phyloP scores from a whole-genome alignment of 1,284 basidiomycete genomes.

The Peniophora sp. region DNA sequence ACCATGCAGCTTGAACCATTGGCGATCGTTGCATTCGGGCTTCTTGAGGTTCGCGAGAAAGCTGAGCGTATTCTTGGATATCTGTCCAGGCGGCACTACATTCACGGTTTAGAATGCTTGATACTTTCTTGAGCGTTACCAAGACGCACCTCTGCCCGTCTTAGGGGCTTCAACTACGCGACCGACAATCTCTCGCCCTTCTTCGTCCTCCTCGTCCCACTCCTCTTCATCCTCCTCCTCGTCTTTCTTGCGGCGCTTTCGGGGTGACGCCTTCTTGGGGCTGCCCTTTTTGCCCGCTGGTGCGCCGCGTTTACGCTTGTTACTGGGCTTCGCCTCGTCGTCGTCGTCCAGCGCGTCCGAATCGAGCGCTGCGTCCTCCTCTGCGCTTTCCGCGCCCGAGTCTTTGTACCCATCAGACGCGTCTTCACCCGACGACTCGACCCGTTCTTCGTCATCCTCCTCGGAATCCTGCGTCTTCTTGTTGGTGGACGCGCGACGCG shows the following conservation, averaged over 20 bases:
- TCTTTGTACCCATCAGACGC: too few relatives aligned
- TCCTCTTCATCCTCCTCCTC: constrained; percentile 29
- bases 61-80: constrained; percentile 78
- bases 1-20: constrained; percentile 50
- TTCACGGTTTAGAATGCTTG: not conserved
- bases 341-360: constrained; percentile 29
- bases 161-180: constrained; percentile 68
- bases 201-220: constrained; percentile 38
- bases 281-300: constrained; percentile 9
- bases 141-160: constrained; percentile 65
- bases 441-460: constrained; percentile 2
- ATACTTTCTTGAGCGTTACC: constrained; percentile 3
- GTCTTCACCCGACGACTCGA: too few relatives aligned
- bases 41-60: constrained; percentile 69
- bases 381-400: too few relatives aligned
- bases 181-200: constrained; percentile 67
- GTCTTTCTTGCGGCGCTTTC: constrained; percentile 22
- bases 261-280: constrained; percentile 14
- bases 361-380: constrained; percentile 17
- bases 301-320: constrained; percentile 28
- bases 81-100: constrained; percentile 75
- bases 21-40: constrained; percentile 77
- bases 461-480: too few relatives aligned
- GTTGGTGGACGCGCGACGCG: too few relatives aligned
- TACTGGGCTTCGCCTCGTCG: constrained; percentile 16